phyloP scores from a whole-genome alignment of 1,284 basidiomycete species.

The Ganoderma lucidum region DNA sequence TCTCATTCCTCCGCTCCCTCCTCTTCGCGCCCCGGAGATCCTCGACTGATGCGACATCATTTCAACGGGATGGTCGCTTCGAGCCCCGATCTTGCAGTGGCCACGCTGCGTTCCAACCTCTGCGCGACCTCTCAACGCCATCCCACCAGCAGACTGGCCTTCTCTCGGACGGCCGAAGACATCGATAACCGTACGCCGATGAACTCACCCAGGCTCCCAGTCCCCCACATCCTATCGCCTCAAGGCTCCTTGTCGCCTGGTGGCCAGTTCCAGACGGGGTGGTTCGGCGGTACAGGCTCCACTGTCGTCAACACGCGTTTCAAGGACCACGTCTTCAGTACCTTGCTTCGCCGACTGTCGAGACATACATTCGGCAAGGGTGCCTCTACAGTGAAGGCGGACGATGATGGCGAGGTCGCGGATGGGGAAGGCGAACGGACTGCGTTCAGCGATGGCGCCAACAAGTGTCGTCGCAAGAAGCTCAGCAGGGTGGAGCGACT shows the following conservation, averaged over 20 bases:
- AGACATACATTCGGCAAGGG: conserved; percentile 55
- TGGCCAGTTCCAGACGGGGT: conserved; percentile 40
- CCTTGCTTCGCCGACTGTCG: conserved; percentile 75
- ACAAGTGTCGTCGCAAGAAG: conserved; percentile 39
- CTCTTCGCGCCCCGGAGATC: conserved; percentile 31
- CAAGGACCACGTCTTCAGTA: conserved; percentile 93
- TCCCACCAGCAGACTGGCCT: conserved; percentile 26
- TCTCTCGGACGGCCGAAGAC: conserved; percentile 38
- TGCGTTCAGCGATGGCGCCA: conserved; percentile 45
- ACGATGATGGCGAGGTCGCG: conserved; percentile 53
- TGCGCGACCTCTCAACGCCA: conserved; percentile 22
- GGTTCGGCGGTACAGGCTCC: conserved; percentile 88
- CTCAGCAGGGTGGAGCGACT: conserved; percentile 49
- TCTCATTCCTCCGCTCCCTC: conserved; percentile 52
- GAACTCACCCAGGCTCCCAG: conserved; percentile 54
- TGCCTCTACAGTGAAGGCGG: conserved; percentile 41
- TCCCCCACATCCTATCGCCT: conserved; percentile 15
- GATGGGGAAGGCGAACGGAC: conserved; percentile 53
- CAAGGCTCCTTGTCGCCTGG: conserved; percentile 32
- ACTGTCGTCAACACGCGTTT: conserved; percentile 92
- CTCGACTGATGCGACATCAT: conserved; percentile 44
- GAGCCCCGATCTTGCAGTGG: conserved; percentile 65
- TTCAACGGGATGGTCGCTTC: conserved; percentile 64
- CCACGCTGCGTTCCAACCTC: conserved; percentile 28
- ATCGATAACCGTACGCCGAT: conserved; percentile 59